phyloP scores from a whole-genome alignment of 2,329 filamentous ascomycete genomes.

The Paramyrothecium sp. region DNA sequence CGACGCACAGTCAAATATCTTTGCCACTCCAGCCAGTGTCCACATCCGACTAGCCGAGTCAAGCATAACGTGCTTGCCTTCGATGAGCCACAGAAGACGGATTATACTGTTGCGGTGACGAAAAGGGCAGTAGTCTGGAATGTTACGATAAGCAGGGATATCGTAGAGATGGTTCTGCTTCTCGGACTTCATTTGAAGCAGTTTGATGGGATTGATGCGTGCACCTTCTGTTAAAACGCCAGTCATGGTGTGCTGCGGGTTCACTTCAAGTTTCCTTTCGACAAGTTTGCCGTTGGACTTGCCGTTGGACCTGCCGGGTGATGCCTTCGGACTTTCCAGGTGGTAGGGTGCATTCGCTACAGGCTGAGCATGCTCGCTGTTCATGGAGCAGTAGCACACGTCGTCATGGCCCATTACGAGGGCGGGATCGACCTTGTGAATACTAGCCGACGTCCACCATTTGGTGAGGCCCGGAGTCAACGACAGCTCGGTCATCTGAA shows the following conservation, averaged over 20 bases:
- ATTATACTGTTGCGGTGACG: conserved; percentile 65
- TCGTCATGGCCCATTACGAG: conserved; percentile 41
- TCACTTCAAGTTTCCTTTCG: background rate
- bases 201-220: conserved; percentile 3
- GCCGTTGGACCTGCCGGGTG: too few species aligned
- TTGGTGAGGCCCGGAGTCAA: conserved; percentile 53
- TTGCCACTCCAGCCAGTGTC: conserved; percentile 63
- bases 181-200: conserved; percentile 19
- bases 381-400: conserved; percentile 29
- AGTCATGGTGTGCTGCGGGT: background rate
- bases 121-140: conserved; percentile 61
- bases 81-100: conserved; percentile 57
- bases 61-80: conserved; percentile 51
- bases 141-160: conserved; percentile 29
- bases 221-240: background rate
- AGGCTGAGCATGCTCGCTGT: background rate
- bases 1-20: conserved; percentile 51
- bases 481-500: conserved; percentile 56
- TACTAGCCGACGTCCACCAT: conserved; percentile 46
- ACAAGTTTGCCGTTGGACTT: too few species aligned
- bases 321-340: too few species aligned
- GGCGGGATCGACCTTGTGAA: conserved; percentile 27
- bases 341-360: background rate
- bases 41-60: conserved; percentile 67
- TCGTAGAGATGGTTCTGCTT: conserved; percentile 14